Conservation (phyloP, 805 yeast species). For the Scheffersomyces ergatensis region DNA sequence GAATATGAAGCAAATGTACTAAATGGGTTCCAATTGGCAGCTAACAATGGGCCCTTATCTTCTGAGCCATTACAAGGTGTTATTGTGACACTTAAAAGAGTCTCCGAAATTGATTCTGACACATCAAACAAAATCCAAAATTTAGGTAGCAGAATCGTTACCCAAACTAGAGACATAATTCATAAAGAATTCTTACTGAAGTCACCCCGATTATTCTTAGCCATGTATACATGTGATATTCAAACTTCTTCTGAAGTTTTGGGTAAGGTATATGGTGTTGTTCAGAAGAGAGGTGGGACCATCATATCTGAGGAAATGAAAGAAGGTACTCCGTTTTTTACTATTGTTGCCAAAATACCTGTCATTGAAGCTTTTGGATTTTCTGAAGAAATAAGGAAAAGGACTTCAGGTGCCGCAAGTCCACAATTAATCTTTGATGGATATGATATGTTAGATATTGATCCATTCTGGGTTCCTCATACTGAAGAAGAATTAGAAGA, state of each 20-base stretch:
- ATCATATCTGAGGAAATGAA: constrained; percentile 92
- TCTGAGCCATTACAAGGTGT: constrained; percentile 87
- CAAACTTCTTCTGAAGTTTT: constrained; percentile 93
- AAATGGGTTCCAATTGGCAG: constrained; percentile 84
- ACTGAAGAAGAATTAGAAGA: constrained; percentile 96
- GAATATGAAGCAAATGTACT: constrained; percentile 60
- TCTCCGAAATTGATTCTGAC: constrained; percentile 18
- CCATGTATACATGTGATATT: constrained; percentile 91
- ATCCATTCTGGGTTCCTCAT: constrained; percentile 99
- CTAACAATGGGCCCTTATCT: constrained; percentile 82
- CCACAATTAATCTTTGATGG: constrained; percentile 94
- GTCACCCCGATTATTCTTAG: constrained; percentile 89
- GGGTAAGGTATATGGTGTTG: constrained; percentile 93
- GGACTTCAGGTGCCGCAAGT: constrained; percentile 94
- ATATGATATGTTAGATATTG: constrained; percentile 79
- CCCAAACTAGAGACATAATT: constrained; percentile 69
- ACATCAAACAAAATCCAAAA: constrained; percentile 40
- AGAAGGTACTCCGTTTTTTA: constrained; percentile 97
- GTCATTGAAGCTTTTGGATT: constrained; percentile 97
- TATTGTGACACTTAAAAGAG: constrained; percentile 41
- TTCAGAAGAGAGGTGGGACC: constrained; percentile 82
- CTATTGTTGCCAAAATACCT: constrained; percentile 79
- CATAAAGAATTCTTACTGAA: constrained; percentile 70
- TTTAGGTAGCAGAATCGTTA: constrained; percentile 69
- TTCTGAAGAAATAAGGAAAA: constrained; percentile 89